Conservation (phyloP, 2,329 filamentous ascomycete genomes). For the Apiospora sp. region DNA sequence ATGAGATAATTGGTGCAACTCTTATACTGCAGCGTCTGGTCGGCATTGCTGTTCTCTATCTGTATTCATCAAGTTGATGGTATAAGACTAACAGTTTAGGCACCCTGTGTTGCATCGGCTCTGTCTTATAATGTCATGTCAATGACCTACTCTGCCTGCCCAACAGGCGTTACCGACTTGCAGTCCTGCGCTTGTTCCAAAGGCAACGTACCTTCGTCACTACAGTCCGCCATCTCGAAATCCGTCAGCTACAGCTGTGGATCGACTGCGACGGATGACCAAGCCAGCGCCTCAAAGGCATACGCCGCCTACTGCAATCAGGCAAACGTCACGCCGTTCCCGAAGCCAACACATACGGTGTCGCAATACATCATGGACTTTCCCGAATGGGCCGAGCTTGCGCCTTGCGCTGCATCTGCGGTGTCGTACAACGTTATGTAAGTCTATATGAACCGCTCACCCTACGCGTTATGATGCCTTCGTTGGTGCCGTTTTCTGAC, state of each 20-base stretch:
- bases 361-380: constrained; percentile 60
- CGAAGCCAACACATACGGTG: constrained; percentile 53
- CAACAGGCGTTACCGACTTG: constrained; percentile 51
- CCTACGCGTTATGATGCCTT: too few relatives aligned
- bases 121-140: constrained; percentile 52
- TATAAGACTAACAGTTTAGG: constrained; percentile 44
- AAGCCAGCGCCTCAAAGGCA: constrained; percentile 55
- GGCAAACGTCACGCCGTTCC: constrained; percentile 46
- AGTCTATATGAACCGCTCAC: constrained; percentile 33
- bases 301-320: constrained; percentile 60
- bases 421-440: constrained; percentile 49
- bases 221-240: constrained; percentile 49
- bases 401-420: constrained; percentile 51
- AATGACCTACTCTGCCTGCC: constrained; percentile 54
- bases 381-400: constrained; percentile 50
- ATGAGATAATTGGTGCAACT: not conserved
- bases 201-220: constrained; percentile 48
- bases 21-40: not conserved
- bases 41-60: not conserved
- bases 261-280: constrained; percentile 55
- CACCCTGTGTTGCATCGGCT: constrained; percentile 58
- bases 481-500: constrained; percentile 7
- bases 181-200: constrained; percentile 63
- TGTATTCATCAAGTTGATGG: not conserved
- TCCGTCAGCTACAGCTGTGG: constrained; percentile 55